Evolutionary conservation across 23 red algal species (phyloP).

Genomic region (Gracilaria gracilis): DNA sequence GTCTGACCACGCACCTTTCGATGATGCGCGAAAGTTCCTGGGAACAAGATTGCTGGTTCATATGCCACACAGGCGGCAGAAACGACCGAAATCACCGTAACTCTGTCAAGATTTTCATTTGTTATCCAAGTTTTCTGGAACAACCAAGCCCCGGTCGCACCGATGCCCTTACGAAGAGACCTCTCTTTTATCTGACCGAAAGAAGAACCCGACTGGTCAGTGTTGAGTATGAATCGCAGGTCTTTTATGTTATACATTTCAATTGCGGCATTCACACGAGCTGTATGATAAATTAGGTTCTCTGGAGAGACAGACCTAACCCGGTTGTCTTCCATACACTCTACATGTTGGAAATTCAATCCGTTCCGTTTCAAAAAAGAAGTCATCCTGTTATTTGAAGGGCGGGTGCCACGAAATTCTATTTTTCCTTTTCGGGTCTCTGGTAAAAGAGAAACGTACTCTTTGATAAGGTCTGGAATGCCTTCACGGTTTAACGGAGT

Average conservation of each 20-base stretch:
- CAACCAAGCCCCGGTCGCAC: neutral
- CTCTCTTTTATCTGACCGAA: neutral
- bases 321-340: too few species aligned
- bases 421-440: too few species aligned
- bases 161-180: neutral
- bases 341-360: too few species aligned
- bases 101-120: constrained; percentile 12
- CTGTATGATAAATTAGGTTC: neutral
- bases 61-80: too few species aligned
- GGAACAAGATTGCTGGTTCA: constrained; percentile 4
- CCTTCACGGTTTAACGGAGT: too few species aligned
- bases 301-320: too few species aligned
- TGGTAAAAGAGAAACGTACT: too few species aligned
- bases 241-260: constrained; percentile 13
- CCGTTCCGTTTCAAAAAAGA: too few species aligned
- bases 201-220: neutral
- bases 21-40: neutral
- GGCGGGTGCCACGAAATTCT: too few species aligned
- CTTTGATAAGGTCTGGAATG: too few species aligned
- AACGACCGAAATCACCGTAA: neutral
- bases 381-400: too few species aligned
- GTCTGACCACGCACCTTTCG: neutral
- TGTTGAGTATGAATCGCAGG: neutral
- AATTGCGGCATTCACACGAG: neutral
- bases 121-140: too few species aligned